Evolutionary conservation across 495 filamentous ascomycete genomes (phyloP).

Genomic region (Aspergillus carlsbadensis): DNA sequence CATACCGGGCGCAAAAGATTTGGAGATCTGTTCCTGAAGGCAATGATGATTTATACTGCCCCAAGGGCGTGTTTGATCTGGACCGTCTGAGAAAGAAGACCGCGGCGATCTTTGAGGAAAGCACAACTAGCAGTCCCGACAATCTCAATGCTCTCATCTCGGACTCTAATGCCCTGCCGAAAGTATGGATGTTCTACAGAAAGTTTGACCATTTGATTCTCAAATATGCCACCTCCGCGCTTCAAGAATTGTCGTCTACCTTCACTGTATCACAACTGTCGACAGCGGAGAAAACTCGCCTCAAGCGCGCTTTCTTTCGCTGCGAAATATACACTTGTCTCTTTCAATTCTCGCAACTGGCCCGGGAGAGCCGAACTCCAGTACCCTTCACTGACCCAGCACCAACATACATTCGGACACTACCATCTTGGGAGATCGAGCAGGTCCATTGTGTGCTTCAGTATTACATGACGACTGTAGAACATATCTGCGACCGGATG

Average conservation of each 20-base stretch:
- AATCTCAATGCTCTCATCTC: not conserved
- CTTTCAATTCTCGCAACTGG: not conserved
- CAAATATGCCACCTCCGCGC: not conserved
- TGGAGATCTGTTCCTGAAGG: not conserved
- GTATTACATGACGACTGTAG: no score
- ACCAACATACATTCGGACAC: not conserved
- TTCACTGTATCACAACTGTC: not conserved
- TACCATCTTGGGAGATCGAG: not conserved
- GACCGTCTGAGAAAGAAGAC: not conserved
- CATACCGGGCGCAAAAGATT: not conserved
- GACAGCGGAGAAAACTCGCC: not conserved
- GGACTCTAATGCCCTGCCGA: not conserved
- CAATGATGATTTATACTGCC: not conserved
- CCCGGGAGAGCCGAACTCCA: not conserved
- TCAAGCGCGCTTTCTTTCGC: not conserved
- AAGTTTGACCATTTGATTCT: not conserved
- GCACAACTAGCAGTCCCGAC: not conserved
- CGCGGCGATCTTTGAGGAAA: not conserved
- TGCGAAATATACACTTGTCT: not conserved
- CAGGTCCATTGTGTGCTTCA: not conserved
- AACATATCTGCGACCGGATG: not conserved
- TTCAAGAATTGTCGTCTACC: not conserved
- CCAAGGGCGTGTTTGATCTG: not conserved
- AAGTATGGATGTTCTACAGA: not conserved
- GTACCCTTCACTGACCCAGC: no score